Evolutionary conservation across 78 protist genomes (phyloP), one percentile per base, ranked within the genome.

Genomic region (Polysphondylium violaceum): DNA sequence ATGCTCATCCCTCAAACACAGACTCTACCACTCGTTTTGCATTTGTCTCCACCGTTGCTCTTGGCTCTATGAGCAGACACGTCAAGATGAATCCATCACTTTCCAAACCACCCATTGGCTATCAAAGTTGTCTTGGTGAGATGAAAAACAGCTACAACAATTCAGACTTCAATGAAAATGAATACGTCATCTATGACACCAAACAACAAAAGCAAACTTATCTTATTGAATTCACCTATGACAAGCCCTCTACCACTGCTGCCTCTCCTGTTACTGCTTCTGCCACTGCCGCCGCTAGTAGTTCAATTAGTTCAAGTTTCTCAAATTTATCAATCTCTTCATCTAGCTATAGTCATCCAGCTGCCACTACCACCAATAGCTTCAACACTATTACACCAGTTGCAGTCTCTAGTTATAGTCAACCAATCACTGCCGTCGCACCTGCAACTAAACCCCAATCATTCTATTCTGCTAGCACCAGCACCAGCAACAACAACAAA

Each of bases 111-210:
- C 95, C 95, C 44, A 4, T 47, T 11, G 93, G 93, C 41, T 86
- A 35, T 50, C 35, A 93, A 41, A 50, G 78, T 64, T 87, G 90
- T 68, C 36, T 87, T 11, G 95, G 93, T 50, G 31, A 61, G 29
- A 69, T 61, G 29, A 47, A 51, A 21, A 53, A 31, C 23, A 29
- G 41, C 43, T 19, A 11, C 1, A 63, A 74, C 3, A 23, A 61
- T 8, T 71, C 87, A 0, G 95, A 86, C 61, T 93, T 93, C 64
- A 16, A 51, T 21, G 86, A 72, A 51, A 68, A 85, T 40, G 95
- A 93, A 76, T 86, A 75, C 68, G 93, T 67, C 23, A 58, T 93
- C 38, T 93, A 86, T 76, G 56, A 75, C 51, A 31, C 87, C 2
- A 47, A 65, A 2, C 93, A 75, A 73, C 83, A 79, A 27, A 60